Conservation (phyloP, 2,329 filamentous ascomycete genomes). For the Talaromyces sp. region DNA sequence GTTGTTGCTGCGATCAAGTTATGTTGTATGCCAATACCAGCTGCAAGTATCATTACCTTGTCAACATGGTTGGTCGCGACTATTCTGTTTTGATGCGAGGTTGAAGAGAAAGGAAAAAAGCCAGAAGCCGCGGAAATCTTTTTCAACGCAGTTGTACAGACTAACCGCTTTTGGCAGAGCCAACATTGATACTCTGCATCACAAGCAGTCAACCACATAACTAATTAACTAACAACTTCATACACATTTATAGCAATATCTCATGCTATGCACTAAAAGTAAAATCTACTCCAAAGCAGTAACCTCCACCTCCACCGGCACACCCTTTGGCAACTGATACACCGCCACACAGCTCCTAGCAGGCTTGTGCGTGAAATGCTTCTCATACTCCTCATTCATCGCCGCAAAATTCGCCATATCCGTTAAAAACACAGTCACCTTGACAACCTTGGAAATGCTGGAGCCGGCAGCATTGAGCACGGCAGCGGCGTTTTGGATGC, state of each 20-base stretch:
- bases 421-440: constrained; percentile 83
- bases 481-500: constrained; percentile 74
- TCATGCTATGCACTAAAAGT: not conserved
- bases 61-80: not conserved
- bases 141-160: not conserved
- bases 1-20: not conserved
- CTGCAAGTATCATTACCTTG: not conserved
- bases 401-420: constrained; percentile 85
- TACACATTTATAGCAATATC: not conserved
- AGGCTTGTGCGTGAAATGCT: constrained; percentile 63
- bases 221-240: not conserved
- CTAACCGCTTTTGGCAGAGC: not conserved
- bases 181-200: not conserved
- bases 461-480: constrained; percentile 80
- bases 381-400: constrained; percentile 69
- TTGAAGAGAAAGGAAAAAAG: not conserved
- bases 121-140: not conserved
- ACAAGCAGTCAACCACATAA: not conserved
- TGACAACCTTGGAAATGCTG: constrained; percentile 73
- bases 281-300: constrained; percentile 47
- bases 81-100: not conserved
- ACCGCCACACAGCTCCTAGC: constrained; percentile 60
- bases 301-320: constrained; percentile 61
- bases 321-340: constrained; percentile 57
- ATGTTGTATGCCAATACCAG: not conserved